phyloP scores from a whole-genome alignment of 2,329 filamentous ascomycete genomes.

The Orbilia ellipsospora region DNA sequence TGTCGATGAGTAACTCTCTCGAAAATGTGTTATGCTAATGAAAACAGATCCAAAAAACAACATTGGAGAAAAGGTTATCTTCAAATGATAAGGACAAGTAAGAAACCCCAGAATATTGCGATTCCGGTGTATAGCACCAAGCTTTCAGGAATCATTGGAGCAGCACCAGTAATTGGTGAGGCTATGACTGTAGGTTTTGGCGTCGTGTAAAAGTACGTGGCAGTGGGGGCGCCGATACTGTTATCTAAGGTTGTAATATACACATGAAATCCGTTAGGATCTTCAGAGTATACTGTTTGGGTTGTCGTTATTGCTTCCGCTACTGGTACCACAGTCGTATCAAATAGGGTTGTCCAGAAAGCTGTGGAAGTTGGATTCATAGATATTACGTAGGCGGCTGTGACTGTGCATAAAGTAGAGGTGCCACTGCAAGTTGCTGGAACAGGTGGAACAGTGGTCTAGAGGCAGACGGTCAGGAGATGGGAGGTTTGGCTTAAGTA shows the following conservation, averaged over 20 bases:
- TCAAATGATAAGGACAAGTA: slow-evolving; percentile 9
- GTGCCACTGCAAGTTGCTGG: slow-evolving; percentile 31
- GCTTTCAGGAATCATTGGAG: background rate
- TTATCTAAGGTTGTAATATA: slow-evolving; percentile 45
- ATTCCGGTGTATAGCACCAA: slow-evolving; percentile 20
- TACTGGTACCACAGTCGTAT: slow-evolving; percentile 20
- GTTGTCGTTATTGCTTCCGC: slow-evolving; percentile 32
- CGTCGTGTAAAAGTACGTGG: slow-evolving; percentile 49
- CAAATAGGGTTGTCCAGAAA: slow-evolving; percentile 34
- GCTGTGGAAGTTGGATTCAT: slow-evolving; percentile 44
- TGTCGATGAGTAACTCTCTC: no score
- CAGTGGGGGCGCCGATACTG: slow-evolving; percentile 28
- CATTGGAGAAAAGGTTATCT: background rate
- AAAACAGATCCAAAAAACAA: no score
- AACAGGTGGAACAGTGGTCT: slow-evolving; percentile 35
- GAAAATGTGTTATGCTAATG: no score
- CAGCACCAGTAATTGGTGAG: slow-evolving; percentile 12
- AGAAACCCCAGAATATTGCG: slow-evolving; percentile 26
- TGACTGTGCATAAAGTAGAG: slow-evolving; percentile 43
- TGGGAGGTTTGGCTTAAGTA: background rate
- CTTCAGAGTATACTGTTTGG: slow-evolving; percentile 47
- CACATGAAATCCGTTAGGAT: slow-evolving; percentile 50
- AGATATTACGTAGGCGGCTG: slow-evolving; percentile 45
- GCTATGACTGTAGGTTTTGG: slow-evolving; percentile 26
- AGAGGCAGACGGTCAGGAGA: background rate